Evolutionary conservation across 129 eudicot species (phyloP), one percentile per base, ranked within the genome.

Genomic region (Erigeron canadensis): DNA sequence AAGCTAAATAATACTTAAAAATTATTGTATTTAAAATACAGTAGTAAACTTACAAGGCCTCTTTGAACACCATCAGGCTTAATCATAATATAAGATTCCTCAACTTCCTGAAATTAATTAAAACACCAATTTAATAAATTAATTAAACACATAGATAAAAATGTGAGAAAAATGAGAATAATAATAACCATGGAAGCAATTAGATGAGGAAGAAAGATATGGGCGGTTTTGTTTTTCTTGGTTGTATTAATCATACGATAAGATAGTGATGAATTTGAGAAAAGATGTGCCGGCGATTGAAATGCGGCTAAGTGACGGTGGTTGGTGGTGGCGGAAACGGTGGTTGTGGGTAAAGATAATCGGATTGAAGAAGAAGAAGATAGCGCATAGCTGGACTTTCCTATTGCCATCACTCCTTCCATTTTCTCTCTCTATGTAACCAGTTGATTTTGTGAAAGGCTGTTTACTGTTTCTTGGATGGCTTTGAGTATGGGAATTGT

Each of bases 61-160:
- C 98, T 79, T 71, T 94, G 98, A 78, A 94, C 98, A 19, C 98
- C 98, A 77, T 94, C 98, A 7, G 98, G 98, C 79, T 94, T 94
- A 78, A 94, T 88, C 98, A 94, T 94, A 66, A 94, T 94, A 71
- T 94, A 94, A 15, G 86, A 87, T 77, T 85, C 86, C 79, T 94
- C 98, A 76, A 89, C 92, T 75, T 89, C 84, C 89, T 83, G 77
- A 56, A 40, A 56, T n/a, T 7, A 53, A 7, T 34, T 15, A 48
- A 4, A 43, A 72, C 12, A 38, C 50, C 40, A 42, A 21, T 7
- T 4, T 13, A 63, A 64, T 11, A 22, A 41, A 50, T 46, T 41
- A 53, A 67, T 60, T 18, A 65, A 70, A 18, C 7, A 56, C 17
- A 22, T 18, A 5, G 4, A 8, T 8, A 50, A 50, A 19, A 47